Base-by-base conservation (phyloP, 1,284 basidiomycete genomes). In the Vanrija pseudolonga region DNA sequence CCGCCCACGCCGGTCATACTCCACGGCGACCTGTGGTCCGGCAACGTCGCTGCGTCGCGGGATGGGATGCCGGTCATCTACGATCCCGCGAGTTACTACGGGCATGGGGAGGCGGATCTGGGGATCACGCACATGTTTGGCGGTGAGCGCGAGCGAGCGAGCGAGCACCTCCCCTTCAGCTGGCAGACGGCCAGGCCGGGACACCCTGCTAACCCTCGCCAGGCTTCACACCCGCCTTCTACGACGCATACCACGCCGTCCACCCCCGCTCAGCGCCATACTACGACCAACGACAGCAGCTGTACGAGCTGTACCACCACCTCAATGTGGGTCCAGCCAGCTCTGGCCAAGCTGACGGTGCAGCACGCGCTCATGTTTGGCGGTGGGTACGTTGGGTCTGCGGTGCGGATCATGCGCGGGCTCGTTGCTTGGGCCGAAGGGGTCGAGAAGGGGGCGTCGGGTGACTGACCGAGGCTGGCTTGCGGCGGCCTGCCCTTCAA, bases 251-350 rank as follows among this genome's bases (percentile, higher is more conserved):
- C 66, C 87, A 92, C 62, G 62, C 82, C 42, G 62, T 85, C 54
- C 78, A 82, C 41, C 88, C 88, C 0, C 86, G 85, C 66, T 81
- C 83, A 0, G 80, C 87, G 49, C 90, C 90, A 3, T 78, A 91
- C 65, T 89, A 90, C 65, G 80, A 82, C 22, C 76, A 87, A 47
- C 81, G 90, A 22, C 80, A 79, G 37, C 82, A 86, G 55, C 76
- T 92, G 24, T 93, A 93, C 66, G 85, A 91, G 73, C 76, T 92
- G 40, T 94, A 89, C 63, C 90, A 94, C 73, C 90, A 92, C 69
- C 77, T 93, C 58, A 94, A 93, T 45, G 74, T 74, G 52, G 55
- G 68, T 61, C 15, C 11, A 14, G 7, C n/a, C 3, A 8, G 7
- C 18, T 20, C 11, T 19, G 1, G n/a, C 4, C 6, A 8, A 18